Conservation (phyloP, 441 rosid genomes). For the Euphorbia neoarborescens region DNA sequence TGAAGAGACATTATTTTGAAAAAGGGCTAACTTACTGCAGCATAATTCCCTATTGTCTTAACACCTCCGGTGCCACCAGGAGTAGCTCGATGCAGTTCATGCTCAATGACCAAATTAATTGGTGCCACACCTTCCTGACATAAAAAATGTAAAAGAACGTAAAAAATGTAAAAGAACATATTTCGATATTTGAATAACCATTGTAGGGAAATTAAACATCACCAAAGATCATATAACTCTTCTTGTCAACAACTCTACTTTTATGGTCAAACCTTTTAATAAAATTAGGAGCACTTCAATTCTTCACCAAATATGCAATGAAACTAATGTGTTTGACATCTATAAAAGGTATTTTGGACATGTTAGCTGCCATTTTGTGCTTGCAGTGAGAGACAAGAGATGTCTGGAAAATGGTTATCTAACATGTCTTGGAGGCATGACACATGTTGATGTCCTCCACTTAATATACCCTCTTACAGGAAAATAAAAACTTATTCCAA, state of each 20-base stretch:
- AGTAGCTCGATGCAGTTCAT: conserved; percentile 39
- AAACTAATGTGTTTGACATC: not conserved
- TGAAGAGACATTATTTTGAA: not conserved
- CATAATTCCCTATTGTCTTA: conserved; percentile 46
- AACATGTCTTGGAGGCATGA: conserved; percentile 1
- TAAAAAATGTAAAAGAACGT: conserved; percentile 12
- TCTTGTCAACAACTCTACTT: not conserved
- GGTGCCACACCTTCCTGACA: conserved; percentile 42
- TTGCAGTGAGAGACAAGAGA: not conserved
- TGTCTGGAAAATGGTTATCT: not conserved
- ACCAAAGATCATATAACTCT: not conserved
- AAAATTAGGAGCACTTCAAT: not conserved
- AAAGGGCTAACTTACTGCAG: conserved; percentile 28
- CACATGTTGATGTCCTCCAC: not conserved
- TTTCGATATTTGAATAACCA: not conserved
- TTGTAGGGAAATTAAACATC: not conserved
- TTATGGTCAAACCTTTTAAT: not conserved
- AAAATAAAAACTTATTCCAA: not conserved
- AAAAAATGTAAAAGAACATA: conserved; percentile 13
- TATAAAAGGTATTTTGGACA: not conserved
- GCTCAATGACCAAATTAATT: conserved; percentile 38
- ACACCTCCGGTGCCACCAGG: conserved; percentile 49
- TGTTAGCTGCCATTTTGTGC: not conserved
- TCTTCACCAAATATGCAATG: not conserved
- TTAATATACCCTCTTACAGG: not conserved